Conservation (phyloP, 495 filamentous ascomycete species). For the Penicillium malachiteum region DNA sequence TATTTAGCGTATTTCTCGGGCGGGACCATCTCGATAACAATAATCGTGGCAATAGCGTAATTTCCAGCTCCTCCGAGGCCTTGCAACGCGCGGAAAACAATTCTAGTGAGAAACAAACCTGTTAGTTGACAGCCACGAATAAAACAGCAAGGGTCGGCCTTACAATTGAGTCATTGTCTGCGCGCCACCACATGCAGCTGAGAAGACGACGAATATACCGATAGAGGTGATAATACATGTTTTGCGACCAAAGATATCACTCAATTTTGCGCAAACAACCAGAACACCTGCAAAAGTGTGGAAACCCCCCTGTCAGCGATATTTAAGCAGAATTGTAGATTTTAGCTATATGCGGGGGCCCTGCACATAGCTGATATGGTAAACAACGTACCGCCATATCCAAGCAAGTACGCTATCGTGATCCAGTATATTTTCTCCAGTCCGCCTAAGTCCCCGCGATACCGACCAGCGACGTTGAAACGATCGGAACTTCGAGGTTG, state of each 20-base stretch:
- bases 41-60: neutral
- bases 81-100: neutral
- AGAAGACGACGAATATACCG: neutral
- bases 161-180: neutral
- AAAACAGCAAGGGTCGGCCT: neutral
- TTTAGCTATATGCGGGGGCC: too few relatives aligned
- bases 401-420: too few relatives aligned
- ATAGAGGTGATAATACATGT: neutral
- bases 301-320: too few relatives aligned
- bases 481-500: too few relatives aligned
- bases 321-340: too few relatives aligned
- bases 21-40: neutral
- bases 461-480: too few relatives aligned
- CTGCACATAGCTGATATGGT: too few relatives aligned
- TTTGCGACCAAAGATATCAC: neutral
- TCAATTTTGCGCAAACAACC: neutral
- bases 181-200: neutral
- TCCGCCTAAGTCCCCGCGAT: too few relatives aligned
- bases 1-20: neutral
- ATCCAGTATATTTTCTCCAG: too few relatives aligned
- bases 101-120: neutral
- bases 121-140: neutral
- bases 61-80: neutral
- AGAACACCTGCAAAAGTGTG: too few relatives aligned
- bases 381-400: too few relatives aligned